These are phyloP conservation scores for Schwanniomyces pseudopolymorphus DNA, from an alignment of 805 yeast genomes.

Conservation along the genomic window DNA sequence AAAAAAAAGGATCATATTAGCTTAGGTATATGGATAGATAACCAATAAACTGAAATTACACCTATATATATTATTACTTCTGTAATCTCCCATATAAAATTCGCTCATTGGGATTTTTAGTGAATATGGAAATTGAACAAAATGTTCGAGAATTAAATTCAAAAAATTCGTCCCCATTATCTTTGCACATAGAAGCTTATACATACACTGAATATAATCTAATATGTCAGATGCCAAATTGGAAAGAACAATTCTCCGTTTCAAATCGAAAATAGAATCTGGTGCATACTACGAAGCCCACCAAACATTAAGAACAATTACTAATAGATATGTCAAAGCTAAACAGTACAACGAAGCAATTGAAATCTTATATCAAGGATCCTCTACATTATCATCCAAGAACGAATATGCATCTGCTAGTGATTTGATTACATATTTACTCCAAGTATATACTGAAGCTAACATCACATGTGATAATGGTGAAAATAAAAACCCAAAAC, in stretches of 20 bases:
- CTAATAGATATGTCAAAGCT: constrained; percentile 74
- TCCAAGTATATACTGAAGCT: constrained; percentile 65
- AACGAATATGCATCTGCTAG: constrained; percentile 78
- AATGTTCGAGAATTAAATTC: not conserved
- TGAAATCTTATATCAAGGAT: constrained; percentile 70
- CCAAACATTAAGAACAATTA: constrained; percentile 88
- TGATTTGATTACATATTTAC: constrained; percentile 68
- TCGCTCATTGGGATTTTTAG: not conserved
- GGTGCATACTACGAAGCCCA: constrained; percentile 94
- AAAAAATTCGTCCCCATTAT: not conserved
- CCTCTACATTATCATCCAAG: constrained; percentile 64
- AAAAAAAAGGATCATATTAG: no score
- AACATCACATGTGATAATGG: constrained; percentile 31
- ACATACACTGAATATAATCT: not conserved
- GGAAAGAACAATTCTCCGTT: constrained; percentile 60
- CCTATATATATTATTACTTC: not conserved
- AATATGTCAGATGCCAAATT: constrained; percentile 40
- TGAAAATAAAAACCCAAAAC: constrained; percentile 40
- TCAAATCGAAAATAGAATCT: constrained; percentile 64
- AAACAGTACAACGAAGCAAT: constrained; percentile 69
- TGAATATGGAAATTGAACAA: not conserved
- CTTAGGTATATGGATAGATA: no score
- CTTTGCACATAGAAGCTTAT: not conserved
- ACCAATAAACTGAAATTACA: not conserved
- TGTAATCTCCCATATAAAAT: not conserved